Evolutionary conservation across 2,329 filamentous ascomycete genomes (phyloP), one percentile per base, ranked within the genome.

Genomic region (Fusarium avenaceum): DNA sequence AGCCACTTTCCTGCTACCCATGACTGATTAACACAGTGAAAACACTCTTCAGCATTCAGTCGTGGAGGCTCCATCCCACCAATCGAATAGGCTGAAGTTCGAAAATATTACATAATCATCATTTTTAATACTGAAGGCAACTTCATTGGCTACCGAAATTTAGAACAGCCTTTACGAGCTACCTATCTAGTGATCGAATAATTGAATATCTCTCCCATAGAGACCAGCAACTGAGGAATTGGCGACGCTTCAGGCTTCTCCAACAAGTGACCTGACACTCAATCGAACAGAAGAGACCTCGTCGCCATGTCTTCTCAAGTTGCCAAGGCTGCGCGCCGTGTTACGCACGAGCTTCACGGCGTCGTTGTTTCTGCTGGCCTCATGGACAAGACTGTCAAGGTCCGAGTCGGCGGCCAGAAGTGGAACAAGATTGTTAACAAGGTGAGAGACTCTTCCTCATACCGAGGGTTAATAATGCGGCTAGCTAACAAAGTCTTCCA

Each of bases 311-410:
- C 81, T 19, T 79, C 79, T 11, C 78, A 77, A 66, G 72, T 80
- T n/a, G 77, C 77, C 20, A 80, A 78, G 65, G 80, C 80, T 33
- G 80, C 81, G 57, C 80, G 79, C 54, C 79, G 78, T 54, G 81
- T 82, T 49, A 83, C 81, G 51, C 83, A 84, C 62, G 83, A 87
- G 74, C 76, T 88, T 58, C 84, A 85, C 63, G 91, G 91, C 65
- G 87, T 95, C 40, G 92, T 95, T 24, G 87, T 94, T 49, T 93
- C 91, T 42, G 89, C 92, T 8, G 92, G 92, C 20, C 85, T 90
- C 61, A 94, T 94, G 90, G 81, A 88, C 61, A 92, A 90, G 80
- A 94, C 92, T 4, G 91, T 94, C 58, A 94, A 92, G 80, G 92
- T 94, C 65, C 87, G 89, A 69, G 85, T 94, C 15, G 89, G 90